Evolutionary conservation across 202 grass and related monocot genomes (phyloP), one percentile per base, ranked within the genome.

Genomic region (Carex sylvatica): DNA sequence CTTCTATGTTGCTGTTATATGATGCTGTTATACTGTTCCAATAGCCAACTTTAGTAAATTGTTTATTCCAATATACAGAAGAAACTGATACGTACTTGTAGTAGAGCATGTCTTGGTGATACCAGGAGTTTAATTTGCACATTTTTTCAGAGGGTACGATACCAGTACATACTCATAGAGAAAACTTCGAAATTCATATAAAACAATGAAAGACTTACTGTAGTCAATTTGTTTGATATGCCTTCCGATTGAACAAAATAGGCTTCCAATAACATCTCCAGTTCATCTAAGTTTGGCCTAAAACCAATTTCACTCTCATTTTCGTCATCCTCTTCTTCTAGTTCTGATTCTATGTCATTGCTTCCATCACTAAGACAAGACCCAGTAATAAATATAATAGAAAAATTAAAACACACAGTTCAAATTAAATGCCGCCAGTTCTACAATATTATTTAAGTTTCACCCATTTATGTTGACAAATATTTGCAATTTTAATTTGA

Each of bases 171-270:
- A 76, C 12, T 16, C 40, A 64, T 62, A 30, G 14, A 65, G 5
- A 42, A 87, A 63, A 75, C 7, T 69, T 69, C 36, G 5, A 58
- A 58, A 58, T 38, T 38, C 33, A 47, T 31, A 20, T 51, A 69
- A 78, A 84, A 31, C 31, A 83, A 49, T 60, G 0, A 33, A 79
- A 9, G 31, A 84, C 64, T 49, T 88, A 93, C 88, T 10, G 82
- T 26, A 59, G 88, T 74, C 15, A 90, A 53, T 78, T 88, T 90
- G 84, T 83, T 84, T 5, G 85, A 86, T 69, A 84, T 85, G 70
- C 91, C 88, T 18, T 90, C 88, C 74, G 74, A 68, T 84, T 93
- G 88, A 61, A 93, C 82, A 83, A 93, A 90, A 82, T 87, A 93
- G 61, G 91, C 72, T n/a, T 93, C 84, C 16, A 93, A 83, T 1